phyloP scores from a whole-genome alignment of 169 alveolate genomes.

The Amoebophrya sp. region DNA sequence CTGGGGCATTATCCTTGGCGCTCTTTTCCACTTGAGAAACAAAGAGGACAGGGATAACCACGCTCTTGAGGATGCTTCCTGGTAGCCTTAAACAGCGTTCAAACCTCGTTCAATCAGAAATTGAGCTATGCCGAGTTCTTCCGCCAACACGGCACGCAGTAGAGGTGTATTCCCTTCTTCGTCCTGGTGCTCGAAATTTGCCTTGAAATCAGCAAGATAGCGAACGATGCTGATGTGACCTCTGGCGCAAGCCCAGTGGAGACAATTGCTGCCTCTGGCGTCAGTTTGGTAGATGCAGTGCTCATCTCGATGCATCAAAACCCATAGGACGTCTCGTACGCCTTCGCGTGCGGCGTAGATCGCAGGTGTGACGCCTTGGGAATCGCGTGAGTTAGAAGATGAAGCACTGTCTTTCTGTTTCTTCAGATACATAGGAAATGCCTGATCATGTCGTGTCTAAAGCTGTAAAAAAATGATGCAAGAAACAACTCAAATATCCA shows the following conservation, averaged over 20 bases:
- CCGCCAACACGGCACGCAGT: background rate
- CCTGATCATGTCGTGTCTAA: too few relatives aligned
- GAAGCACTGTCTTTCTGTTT: too few relatives aligned
- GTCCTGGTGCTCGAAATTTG: background rate
- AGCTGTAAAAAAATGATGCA: too few relatives aligned
- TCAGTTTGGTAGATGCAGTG: background rate
- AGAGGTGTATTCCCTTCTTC: background rate
- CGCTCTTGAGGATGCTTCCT: too few relatives aligned
- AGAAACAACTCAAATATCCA: too few relatives aligned
- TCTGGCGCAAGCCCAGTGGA: slow-evolving; percentile 5
- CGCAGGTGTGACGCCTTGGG: background rate
- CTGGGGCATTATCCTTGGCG: too few relatives aligned
- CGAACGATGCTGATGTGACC: background rate
- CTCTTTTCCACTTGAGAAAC: too few relatives aligned
- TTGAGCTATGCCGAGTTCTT: background rate
- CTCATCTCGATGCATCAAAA: background rate
- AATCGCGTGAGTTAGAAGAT: background rate
- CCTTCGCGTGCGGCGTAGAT: background rate
- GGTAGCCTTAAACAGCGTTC: background rate
- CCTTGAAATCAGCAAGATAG: background rate
- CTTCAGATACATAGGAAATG: too few relatives aligned
- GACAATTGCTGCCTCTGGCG: background rate
- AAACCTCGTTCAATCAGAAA: background rate
- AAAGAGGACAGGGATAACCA: too few relatives aligned
- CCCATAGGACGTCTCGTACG: background rate